Percentiles rank a stretch among this genome's conserved stretches.
Conservation (phyloP, 257 asterid genomes). For the Perilla frutescens region DNA sequence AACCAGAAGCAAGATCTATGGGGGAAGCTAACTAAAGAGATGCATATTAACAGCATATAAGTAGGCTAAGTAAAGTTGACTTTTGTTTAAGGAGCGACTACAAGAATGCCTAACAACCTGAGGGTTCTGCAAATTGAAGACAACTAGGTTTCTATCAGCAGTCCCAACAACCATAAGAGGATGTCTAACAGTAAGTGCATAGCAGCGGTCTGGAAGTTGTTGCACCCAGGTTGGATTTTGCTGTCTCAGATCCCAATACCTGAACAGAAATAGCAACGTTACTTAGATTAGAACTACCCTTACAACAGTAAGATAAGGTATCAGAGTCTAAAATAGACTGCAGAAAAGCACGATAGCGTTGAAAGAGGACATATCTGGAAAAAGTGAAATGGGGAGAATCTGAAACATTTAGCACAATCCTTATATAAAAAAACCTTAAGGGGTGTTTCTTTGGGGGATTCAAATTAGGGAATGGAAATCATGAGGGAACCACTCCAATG, state of each 20-base stretch:
- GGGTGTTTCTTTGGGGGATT: no score
- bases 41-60: no score
- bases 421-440: no score
- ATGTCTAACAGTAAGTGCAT: constrained; percentile 81
- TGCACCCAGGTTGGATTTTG: constrained; percentile 83
- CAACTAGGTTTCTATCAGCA: constrained; percentile 82
- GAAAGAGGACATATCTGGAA: not conserved
- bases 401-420: no score
- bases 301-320: not conserved
- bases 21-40: no score
- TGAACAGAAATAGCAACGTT: constrained; percentile 37
- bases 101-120: constrained; percentile 55
- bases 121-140: constrained; percentile 89
- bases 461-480: not conserved
- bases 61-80: no score
- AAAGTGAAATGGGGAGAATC: no score
- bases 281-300: not conserved
- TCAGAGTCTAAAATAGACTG: constrained; percentile 6
- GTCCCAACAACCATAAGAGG: constrained; percentile 98
- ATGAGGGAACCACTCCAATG: not conserved
- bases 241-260: constrained; percentile 99
- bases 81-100: not conserved
- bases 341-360: not conserved
- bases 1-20: no score
- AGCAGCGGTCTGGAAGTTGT: constrained; percentile 97